Percentiles rank a stretch among this genome's conserved stretches.
phyloP scores from a whole-genome alignment of 2,329 filamentous ascomycete genomes.

The Fusarium pseudoanthophilum region DNA sequence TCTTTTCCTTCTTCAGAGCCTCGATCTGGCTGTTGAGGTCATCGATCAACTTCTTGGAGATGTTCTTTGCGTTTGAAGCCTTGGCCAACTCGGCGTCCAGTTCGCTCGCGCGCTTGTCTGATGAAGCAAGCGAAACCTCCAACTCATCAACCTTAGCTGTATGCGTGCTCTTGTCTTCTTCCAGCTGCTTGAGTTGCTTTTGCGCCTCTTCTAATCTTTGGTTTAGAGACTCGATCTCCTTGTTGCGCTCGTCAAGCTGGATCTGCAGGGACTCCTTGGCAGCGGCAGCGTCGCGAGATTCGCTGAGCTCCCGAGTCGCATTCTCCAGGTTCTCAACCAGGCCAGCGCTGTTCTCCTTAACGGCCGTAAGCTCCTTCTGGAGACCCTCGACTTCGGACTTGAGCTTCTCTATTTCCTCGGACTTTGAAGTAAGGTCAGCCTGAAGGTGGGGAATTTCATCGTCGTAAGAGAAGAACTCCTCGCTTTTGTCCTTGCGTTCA shows the following conservation, averaged over 20 bases:
- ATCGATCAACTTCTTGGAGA: constrained; percentile 56
- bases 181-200: constrained; percentile 57
- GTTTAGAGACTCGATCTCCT: constrained; percentile 62
- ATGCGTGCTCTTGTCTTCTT: constrained; percentile 50
- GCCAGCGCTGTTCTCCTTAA: constrained; percentile 75
- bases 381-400: constrained; percentile 75
- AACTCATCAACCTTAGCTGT: constrained; percentile 51
- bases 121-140: constrained; percentile 50
- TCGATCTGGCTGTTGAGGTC: constrained; percentile 53
- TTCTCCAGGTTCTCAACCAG: constrained; percentile 75
- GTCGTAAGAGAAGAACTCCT: constrained; percentile 94
- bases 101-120: constrained; percentile 50
- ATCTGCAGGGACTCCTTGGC: constrained; percentile 60
- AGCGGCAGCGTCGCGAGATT: constrained; percentile 55
- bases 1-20: constrained; percentile 48
- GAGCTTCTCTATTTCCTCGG: constrained; percentile 76
- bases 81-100: constrained; percentile 56
- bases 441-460: constrained; percentile 87
- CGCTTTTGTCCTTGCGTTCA: constrained; percentile 53
- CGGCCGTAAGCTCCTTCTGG: constrained; percentile 75
- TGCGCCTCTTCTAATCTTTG: constrained; percentile 59
- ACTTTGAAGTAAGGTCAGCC: constrained; percentile 74
- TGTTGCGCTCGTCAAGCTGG: constrained; percentile 60
- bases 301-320: constrained; percentile 70
- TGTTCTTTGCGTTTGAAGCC: constrained; percentile 51